Conservation (phyloP, 129 eudicot genomes). For the sunflower (Helianthus annuus) region DNA sequence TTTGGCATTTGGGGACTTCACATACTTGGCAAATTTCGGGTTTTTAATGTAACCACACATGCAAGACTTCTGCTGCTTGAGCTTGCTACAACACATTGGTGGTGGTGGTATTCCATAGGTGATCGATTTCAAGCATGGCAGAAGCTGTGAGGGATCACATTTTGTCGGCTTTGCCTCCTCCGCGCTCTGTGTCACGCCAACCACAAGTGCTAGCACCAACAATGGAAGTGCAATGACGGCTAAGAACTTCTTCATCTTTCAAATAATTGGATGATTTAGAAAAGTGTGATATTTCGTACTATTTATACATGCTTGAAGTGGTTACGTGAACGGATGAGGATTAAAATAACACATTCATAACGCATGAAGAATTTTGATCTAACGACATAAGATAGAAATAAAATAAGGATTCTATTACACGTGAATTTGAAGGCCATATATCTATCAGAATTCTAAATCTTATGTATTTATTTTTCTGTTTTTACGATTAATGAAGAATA, state of each 20-base stretch:
- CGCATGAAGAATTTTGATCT: slow-evolving; percentile 20
- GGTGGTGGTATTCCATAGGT: slow-evolving; percentile 6
- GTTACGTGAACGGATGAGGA: slow-evolving; percentile 18
- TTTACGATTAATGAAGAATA: background rate
- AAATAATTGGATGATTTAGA: background rate
- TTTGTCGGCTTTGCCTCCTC: too few species aligned
- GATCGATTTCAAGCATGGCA: slow-evolving; percentile 3
- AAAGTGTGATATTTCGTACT: background rate
- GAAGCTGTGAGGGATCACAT: background rate
- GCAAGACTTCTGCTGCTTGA: slow-evolving; percentile 8
- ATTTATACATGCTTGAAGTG: slow-evolving; percentile 11
- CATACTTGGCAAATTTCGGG: slow-evolving; percentile 20
- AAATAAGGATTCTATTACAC: slow-evolving; percentile 1
- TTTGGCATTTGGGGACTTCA: slow-evolving; percentile 52
- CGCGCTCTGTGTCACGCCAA: background rate
- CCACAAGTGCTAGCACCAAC: background rate
- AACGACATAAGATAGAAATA: slow-evolving; percentile 19
- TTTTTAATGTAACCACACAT: slow-evolving; percentile 9
- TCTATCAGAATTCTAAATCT: background rate
- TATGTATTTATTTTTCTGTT: background rate
- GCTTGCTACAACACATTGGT: background rate
- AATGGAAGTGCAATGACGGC: background rate
- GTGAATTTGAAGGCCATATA: background rate
- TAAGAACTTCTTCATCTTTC: slow-evolving; percentile 22
- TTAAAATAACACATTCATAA: slow-evolving; percentile 13